A percentile compares a stretch with the other conserved stretches of the same genome.
Evolutionary conservation across 768 basidiomycete species (phyloP).

Genomic region (Panus rudis): DNA sequence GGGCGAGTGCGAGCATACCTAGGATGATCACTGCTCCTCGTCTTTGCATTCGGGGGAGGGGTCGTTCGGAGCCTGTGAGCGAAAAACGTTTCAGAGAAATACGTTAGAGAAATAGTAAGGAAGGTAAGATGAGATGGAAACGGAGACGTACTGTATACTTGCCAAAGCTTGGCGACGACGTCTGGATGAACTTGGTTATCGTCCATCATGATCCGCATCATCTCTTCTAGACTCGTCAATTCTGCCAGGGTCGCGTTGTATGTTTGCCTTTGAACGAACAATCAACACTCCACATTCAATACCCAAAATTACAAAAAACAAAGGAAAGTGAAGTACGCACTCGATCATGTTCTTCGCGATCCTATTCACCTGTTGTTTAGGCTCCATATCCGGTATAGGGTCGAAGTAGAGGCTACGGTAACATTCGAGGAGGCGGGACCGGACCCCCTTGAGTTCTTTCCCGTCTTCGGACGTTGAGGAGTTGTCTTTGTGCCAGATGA

Average conservation of each 20-base stretch:
- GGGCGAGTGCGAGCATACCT: constrained; percentile 93
- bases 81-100: background rate
- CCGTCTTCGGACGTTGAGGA: constrained; percentile 66
- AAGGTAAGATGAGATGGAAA: background rate
- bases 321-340: constrained; percentile 40
- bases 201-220: constrained; percentile 95
- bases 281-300: background rate
- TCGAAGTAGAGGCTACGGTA: constrained; percentile 90
- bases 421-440: constrained; percentile 80
- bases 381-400: constrained; percentile 58
- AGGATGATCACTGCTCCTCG: constrained; percentile 92
- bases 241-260: constrained; percentile 92
- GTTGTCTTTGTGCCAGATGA: constrained; percentile 97
- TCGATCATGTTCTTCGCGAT: constrained; percentile 98
- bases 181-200: constrained; percentile 78
- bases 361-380: constrained; percentile 83
- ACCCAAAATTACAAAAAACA: background rate
- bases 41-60: constrained; percentile 78
- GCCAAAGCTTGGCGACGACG: constrained; percentile 89
- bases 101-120: background rate
- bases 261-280: constrained; percentile 54
- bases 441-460: constrained; percentile 80
- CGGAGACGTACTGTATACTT: constrained; percentile 83
- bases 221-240: constrained; percentile 91
- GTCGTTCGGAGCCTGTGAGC: constrained; percentile 62